A percentile compares a stretch with the other conserved stretches of the same genome.
Evolutionary conservation across 2,329 filamentous ascomycete species (phyloP).

Genomic region (Epichloe uncinata): DNA sequence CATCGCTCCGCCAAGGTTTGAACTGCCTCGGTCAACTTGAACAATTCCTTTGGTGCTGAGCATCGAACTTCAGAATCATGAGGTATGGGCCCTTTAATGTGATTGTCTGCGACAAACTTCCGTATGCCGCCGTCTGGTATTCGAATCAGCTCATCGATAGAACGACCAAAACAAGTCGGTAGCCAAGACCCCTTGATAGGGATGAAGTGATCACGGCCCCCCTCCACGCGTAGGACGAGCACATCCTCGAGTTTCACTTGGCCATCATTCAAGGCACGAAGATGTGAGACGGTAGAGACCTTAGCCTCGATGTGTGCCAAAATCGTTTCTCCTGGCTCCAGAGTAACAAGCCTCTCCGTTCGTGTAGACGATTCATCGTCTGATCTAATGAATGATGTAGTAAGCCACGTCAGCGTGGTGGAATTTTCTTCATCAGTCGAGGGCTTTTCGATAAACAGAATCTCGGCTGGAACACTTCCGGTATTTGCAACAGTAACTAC

Average conservation of each 20-base stretch:
- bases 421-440: constrained; percentile 29
- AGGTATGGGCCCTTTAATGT: constrained; percentile 35
- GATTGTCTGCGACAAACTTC: constrained; percentile 26
- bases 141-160: constrained; percentile 75
- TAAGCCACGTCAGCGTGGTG: constrained; percentile 51
- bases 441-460: constrained; percentile 67
- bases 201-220: constrained; percentile 85
- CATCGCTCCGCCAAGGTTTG: constrained; percentile 42
- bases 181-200: constrained; percentile 67
- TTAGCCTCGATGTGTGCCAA: constrained; percentile 55
- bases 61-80: constrained; percentile 50
- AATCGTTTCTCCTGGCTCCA: constrained; percentile 76
- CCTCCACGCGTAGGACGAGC: constrained; percentile 68
- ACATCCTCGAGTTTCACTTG: constrained; percentile 63
- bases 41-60: constrained; percentile 79
- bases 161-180: constrained; percentile 70
- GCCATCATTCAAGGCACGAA: constrained; percentile 59
- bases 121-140: constrained; percentile 73
- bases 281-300: constrained; percentile 49
- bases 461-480: constrained; percentile 63
- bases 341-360: constrained; percentile 40
- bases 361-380: constrained; percentile 19
- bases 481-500: constrained; percentile 85
- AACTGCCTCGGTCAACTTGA: constrained; percentile 74
- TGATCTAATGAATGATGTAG: constrained; percentile 44